Conservation (phyloP, 108 stramenopile genomes). For the Pseudonitzschia pungens region DNA sequence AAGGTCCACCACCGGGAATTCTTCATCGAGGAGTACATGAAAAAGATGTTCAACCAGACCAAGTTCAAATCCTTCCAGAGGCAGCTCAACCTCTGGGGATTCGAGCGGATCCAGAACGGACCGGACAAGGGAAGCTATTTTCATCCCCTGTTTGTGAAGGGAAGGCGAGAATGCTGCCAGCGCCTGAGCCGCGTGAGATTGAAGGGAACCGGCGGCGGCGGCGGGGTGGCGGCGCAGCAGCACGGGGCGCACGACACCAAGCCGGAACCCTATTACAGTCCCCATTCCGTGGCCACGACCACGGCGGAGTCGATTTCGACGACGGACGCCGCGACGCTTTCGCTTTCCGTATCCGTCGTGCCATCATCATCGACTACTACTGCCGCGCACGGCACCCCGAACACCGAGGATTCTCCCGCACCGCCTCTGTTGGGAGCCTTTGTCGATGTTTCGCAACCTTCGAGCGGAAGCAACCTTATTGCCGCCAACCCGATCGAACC, state of each 20-base stretch:
- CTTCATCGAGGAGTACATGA: conserved; percentile 24
- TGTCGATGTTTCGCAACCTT: conserved; percentile 1
- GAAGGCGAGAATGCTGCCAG: conserved; percentile 20
- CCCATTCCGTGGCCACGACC: not conserved
- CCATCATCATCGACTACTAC: not conserved
- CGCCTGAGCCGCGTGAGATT: conserved; percentile 9
- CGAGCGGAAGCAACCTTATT: too few species aligned
- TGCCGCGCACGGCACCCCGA: not conserved
- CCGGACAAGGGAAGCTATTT: conserved; percentile 60
- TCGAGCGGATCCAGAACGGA: conserved; percentile 43
- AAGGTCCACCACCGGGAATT: conserved; percentile 27
- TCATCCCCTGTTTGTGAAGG: conserved; percentile 42
- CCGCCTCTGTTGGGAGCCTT: conserved; percentile 1
- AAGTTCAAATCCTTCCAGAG: conserved; percentile 37
- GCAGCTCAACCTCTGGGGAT: conserved; percentile 61
- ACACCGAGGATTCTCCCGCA: not conserved
- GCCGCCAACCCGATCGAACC: not conserved
- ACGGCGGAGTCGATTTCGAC: not conserved
- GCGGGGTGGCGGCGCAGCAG: too few species aligned
- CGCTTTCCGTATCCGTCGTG: not conserved
- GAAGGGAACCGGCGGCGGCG: not conserved
- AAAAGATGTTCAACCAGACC: conserved; percentile 29
- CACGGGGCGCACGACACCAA: not conserved
- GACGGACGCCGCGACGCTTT: not conserved
- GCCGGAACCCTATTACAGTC: not conserved